Base-by-base conservation (phyloP, 2,329 filamentous ascomycete genomes). In the Torrubiella hemipterigena region DNA sequence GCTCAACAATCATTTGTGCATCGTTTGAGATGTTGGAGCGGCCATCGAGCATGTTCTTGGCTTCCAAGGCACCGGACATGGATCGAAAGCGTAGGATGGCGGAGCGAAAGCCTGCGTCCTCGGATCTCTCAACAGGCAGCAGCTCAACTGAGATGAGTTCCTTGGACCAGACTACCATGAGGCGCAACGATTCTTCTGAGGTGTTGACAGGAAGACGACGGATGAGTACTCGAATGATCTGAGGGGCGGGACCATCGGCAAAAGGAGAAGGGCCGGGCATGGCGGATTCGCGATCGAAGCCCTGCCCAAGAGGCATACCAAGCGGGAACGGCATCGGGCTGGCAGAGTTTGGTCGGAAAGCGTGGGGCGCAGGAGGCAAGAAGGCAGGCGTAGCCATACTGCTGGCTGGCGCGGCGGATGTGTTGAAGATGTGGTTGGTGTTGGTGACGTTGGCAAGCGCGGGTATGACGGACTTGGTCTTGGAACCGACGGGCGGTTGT, bases 121-220 rank as follows among this genome's bases (percentile, higher is more conserved):
- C 56, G 6, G 65, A 63, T 34, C 59, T 53, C 16, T 73, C 63
- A 16, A 54, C 39, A 2, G 66, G 54, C 4, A 75, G 50, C 17
- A 76, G 51, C 40, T 73, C 61, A 13, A 69, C 57, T 27, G 61
- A 56, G 22, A 61, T 47, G 10, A 73, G 52, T 22, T 75, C 69
- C 41, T 74, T 61, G 31, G 67, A 71, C 52, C 69, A 75, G 25
- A 73, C 56, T 20, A 72, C 57, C 69, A 77, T 75, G 18, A 70
- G 50, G 28, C 64, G 58, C 31, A 77, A 44, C 16, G 61, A 60
- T 30, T 73, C 63, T 30, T 72, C 64, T 2, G 65, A 64, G 4
- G 65, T 70, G 41, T 67, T 65, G 30, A 57, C 39, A 2, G 72
- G 70, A 10, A 77, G 56, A 39, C 63, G 60, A 31, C 67, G 66